Conservation (phyloP, 371 early-diverging fungal species). For the Basidiobolus meristosporus region DNA sequence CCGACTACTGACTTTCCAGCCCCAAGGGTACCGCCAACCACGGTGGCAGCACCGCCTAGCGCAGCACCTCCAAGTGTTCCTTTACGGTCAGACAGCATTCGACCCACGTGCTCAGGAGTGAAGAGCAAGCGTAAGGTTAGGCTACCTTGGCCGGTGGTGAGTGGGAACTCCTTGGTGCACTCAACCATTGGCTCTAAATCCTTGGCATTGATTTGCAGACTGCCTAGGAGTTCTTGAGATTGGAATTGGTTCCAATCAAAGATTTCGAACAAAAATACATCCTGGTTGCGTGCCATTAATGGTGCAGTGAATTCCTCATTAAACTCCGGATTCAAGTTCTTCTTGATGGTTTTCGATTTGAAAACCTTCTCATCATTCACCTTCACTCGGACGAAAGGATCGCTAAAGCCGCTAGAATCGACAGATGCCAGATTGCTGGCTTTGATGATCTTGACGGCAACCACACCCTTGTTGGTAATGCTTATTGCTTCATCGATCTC, state of each 20-base stretch:
- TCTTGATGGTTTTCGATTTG: conserved; percentile 57
- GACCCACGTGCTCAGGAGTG: conserved; percentile 1
- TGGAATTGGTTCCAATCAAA: conserved; percentile 68
- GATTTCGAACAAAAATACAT: conserved; percentile 23
- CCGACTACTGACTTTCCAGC: too few species aligned
- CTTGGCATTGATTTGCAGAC: not conserved
- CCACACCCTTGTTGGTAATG: conserved; percentile 12
- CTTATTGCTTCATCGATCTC: conserved; percentile 18
- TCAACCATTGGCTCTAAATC: not conserved
- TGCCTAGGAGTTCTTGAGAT: conserved; percentile 25
- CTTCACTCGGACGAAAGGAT: conserved; percentile 60
- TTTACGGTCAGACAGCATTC: too few species aligned
- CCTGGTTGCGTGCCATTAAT: not conserved
- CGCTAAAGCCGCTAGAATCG: conserved; percentile 39
- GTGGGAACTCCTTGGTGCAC: not conserved
- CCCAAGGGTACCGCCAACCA: too few species aligned
- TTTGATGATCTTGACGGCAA: not conserved
- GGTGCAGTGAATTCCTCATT: conserved; percentile 51
- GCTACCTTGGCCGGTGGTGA: conserved; percentile 1
- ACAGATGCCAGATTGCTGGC: conserved; percentile 1
- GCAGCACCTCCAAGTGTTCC: too few species aligned
- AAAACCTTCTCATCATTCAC: conserved; percentile 58
- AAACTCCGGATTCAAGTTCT: conserved; percentile 72
- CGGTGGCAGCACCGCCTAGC: too few species aligned
- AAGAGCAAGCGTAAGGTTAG: conserved; percentile 4